phyloP scores from a whole-genome alignment of 805 yeast genomes.

The Kregervanrija pseudodelftensis region DNA sequence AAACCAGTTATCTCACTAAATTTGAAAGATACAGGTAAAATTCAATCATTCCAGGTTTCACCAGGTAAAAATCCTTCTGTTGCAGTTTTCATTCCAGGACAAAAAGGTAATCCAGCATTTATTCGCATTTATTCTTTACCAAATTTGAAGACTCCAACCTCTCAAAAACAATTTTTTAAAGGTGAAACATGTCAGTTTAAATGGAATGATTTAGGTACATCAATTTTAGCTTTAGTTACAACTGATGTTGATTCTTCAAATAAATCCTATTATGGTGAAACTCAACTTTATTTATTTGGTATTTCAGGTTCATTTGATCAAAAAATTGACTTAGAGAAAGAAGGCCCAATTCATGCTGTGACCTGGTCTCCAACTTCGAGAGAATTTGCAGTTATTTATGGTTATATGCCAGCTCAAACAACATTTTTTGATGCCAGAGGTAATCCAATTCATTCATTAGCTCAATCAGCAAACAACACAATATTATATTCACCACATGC shows the following conservation, averaged over 20 bases:
- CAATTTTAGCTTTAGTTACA: slow-evolving; percentile 84
- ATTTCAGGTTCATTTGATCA: slow-evolving; percentile 90
- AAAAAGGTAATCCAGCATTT: slow-evolving; percentile 80
- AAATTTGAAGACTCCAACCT: slow-evolving; percentile 66
- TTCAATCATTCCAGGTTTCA: slow-evolving; percentile 51
- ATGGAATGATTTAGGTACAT: slow-evolving; percentile 95
- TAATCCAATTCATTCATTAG: slow-evolving; percentile 72
- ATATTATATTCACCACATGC: slow-evolving; percentile 92
- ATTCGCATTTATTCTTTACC: slow-evolving; percentile 81
- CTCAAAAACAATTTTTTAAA: slow-evolving; percentile 85
- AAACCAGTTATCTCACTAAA: slow-evolving; percentile 57
- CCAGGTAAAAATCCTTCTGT: slow-evolving; percentile 88
- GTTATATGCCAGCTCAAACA: slow-evolving; percentile 95
- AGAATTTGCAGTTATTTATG: slow-evolving; percentile 96
- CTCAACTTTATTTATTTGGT: slow-evolving; percentile 82
- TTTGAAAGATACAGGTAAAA: slow-evolving; percentile 43
- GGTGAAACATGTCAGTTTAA: slow-evolving; percentile 88
- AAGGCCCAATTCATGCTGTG: slow-evolving; percentile 96
- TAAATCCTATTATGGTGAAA: slow-evolving; percentile 94
- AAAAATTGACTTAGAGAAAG: slow-evolving; percentile 78
- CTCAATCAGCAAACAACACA: slow-evolving; percentile 85
- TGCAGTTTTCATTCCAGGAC: slow-evolving; percentile 86
- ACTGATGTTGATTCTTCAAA: slow-evolving; percentile 94
- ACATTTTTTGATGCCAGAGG: slow-evolving; percentile 94
- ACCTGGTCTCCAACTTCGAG: slow-evolving; percentile 96